Percentiles rank a stretch among this genome's conserved stretches.
Evolutionary conservation across 345 rosid species (phyloP).

Genomic region (Firmiana major): DNA sequence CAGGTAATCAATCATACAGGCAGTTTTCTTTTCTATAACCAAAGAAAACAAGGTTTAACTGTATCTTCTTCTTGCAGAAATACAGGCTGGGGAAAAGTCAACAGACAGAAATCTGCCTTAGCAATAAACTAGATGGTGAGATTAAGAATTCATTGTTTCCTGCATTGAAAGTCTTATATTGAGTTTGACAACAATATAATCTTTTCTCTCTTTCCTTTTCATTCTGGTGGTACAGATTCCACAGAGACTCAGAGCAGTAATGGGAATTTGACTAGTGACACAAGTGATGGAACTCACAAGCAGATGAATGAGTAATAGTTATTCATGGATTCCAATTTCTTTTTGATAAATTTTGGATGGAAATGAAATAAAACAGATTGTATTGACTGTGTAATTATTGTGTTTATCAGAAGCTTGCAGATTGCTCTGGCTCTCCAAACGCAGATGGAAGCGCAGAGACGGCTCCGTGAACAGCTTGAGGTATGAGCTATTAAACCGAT

Average conservation of each 20-base stretch:
- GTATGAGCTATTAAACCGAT: conserved; percentile 28
- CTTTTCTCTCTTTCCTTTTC: neutral
- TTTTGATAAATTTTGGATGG: neutral
- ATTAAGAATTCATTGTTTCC: conserved; percentile 4
- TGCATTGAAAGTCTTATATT: neutral
- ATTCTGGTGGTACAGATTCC: conserved; percentile 34
- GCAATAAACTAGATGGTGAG: conserved; percentile 35
- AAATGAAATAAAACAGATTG: conserved; percentile 4
- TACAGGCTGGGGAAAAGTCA: conserved; percentile 88
- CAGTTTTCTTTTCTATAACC: conserved; percentile 2
- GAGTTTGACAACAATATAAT: neutral
- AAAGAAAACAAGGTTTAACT: neutral
- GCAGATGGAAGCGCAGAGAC: conserved; percentile 92
- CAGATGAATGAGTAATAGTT: conserved; percentile 60
- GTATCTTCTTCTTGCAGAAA: conserved; percentile 48
- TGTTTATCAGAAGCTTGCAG: conserved; percentile 55
- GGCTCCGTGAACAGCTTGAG: conserved; percentile 93
- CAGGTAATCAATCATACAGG: conserved; percentile 41
- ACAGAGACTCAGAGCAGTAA: conserved; percentile 41
- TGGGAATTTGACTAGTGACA: conserved; percentile 20
- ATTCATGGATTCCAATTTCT: neutral
- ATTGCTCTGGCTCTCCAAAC: conserved; percentile 77
- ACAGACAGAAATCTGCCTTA: conserved; percentile 35
- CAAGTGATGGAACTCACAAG: conserved; percentile 33
- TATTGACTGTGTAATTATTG: conserved; percentile 12